Base-by-base conservation (phyloP, 1,139 yeast species). In the Debaryomyces sp. region DNA sequence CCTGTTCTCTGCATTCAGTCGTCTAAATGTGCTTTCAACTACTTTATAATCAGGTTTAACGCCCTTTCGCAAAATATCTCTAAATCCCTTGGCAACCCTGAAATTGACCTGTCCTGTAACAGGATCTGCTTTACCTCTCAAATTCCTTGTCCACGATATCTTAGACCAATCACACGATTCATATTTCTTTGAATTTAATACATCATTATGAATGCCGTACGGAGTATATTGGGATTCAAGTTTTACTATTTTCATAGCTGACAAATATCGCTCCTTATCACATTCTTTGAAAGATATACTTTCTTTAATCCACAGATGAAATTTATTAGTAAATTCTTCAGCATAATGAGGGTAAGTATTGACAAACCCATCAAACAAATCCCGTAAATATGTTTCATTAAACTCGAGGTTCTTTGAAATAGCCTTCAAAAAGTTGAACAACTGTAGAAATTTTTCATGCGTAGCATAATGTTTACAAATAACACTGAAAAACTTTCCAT, bases 281-380 rank as follows among this genome's bases (percentile, higher is more conserved):
- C 1, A 29, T 37, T 6, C 40, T 33, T 1, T 57, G 32, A 21
- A 57, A 43, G 5, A 23, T 15, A 6, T 36, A 37, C 6, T 50
- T 39, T 8, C 35, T 12, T 52, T 50, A 15, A 71, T 47, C 73
- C 76, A 72, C 0, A 37, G 21, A 15, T 60, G 54, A 37, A 71
- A 63, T 18, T 50, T 43, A 1, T 52, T 47, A 26, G 60, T 55
- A 41, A 73, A 72, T 4, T 57, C 60, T 4, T 54, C 56, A 0
- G 72, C 70, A 36, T 62, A 58, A 45, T 70, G 62, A 2, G 79
- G 78, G 50, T 71, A 74, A 0, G 73, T 61, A 34, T 57, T 55
- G 4, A 73, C 60, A 52, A 71, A 73, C 0, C 71, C 56, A 27
- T 67, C 65, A 47, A 62, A 70, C 4, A 73, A 47, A 17, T 59